Base-by-base conservation (phyloP, 2,329 filamentous ascomycete genomes). In the Xylaria sp. region DNA sequence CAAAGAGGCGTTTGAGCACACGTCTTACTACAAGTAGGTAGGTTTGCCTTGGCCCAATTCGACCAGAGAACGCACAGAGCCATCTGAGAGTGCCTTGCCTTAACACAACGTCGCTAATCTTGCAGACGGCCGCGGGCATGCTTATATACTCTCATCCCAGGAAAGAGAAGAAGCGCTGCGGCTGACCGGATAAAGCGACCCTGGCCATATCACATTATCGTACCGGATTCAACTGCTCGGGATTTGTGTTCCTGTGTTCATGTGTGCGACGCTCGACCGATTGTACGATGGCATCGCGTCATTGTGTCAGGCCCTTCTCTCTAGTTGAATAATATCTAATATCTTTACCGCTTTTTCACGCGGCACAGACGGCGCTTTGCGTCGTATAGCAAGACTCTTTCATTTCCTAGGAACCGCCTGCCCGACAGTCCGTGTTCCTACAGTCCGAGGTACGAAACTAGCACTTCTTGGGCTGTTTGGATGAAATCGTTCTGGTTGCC, bases 31-130 rank as follows among this genome's bases (percentile, higher is more conserved):
- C 36, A 11, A 36, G 7, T 36, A 40, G 36, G 36, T 40, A 40
- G 48, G 23, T 33, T 10, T 46, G 40, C 13, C 17, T n/a, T 61
- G 49, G 51, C 46, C 23, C 54, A 46, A 36, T 48, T 49, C 48
- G 46, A 51, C 51, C 42, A 46, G 54, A 67, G 9, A 23, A 53
- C 26, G 26, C 44, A n/a, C 40, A 56, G 48, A 38, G 59, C 31
- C 31, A 63, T 54, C 56, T 58, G 65, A 44, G 60, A 64, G 44
- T 46, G 44, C 49, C 57, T 67, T 57, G 54, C 59, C 67, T 74
- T 75, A 65, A 75, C 76, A 77, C 75, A 63, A 77, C 76, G 70
- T 80, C 79, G 79, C 79, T 74, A 80, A 81, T 80, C 78, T 80
- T 66, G 78, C 79, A 79, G 75, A 67, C 74, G 74, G 74, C 68